phyloP scores from a whole-genome alignment of 306 rosid species.

The Prunus campanulata region DNA sequence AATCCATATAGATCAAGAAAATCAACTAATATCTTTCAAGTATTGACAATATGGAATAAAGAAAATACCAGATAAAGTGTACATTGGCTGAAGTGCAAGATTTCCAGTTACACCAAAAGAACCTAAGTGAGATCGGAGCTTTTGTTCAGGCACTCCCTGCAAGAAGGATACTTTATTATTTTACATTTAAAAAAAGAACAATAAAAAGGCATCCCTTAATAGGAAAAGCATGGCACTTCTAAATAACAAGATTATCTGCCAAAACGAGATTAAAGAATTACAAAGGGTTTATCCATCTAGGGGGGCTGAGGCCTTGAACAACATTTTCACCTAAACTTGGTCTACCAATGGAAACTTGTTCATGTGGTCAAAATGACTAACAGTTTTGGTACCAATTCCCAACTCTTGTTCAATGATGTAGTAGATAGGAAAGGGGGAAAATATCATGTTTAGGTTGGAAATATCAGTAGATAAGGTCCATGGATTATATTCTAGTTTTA shows the following conservation, averaged over 20 bases:
- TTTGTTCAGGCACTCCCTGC: slow-evolving; percentile 99
- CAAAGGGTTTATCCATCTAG: neutral
- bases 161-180: slow-evolving; percentile 22
- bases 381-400: neutral
- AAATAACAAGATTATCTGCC: neutral
- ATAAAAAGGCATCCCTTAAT: neutral
- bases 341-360: neutral
- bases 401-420: neutral
- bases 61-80: slow-evolving; percentile 86
- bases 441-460: neutral
- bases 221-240: slow-evolving; percentile 13
- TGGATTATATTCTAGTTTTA: neutral
- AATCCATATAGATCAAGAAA: neutral
- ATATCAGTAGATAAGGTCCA: neutral
- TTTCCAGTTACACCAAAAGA: slow-evolving; percentile 98
- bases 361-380: neutral
- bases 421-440: neutral
- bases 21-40: neutral
- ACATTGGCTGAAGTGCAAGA: slow-evolving; percentile 99
- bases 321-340: neutral
- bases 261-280: neutral
- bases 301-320: neutral
- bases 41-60: neutral
- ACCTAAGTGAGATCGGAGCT: slow-evolving; percentile 93
- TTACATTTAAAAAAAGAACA: neutral